These are phyloP conservation scores for Intubia oerlemansii DNA, from an alignment of 2,329 filamentous ascomycete species.

Conservation along the genomic window DNA sequence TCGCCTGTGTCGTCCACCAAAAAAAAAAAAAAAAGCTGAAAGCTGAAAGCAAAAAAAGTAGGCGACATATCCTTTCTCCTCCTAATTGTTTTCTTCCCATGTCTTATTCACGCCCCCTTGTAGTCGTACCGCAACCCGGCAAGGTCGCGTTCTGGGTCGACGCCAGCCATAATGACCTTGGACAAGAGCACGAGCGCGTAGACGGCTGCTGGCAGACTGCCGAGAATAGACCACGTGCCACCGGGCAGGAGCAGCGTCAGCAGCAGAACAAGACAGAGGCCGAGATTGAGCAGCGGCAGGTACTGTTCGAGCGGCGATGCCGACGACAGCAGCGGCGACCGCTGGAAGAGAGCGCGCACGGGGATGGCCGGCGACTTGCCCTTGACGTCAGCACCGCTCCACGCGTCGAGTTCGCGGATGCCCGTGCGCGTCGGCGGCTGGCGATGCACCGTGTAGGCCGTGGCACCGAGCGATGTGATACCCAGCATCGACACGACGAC, in stretches of 20 bases:
- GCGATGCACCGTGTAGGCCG: slow-evolving; percentile 35
- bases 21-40: too few relatives aligned
- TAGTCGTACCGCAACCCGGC: slow-evolving; percentile 39
- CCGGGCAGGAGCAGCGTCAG: slow-evolving; percentile 18
- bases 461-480: slow-evolving; percentile 40
- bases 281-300: slow-evolving; percentile 38
- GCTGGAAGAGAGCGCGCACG: neutral
- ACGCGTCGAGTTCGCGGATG: slow-evolving; percentile 25
- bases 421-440: slow-evolving; percentile 33
- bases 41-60: too few relatives aligned
- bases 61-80: too few relatives aligned
- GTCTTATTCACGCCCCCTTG: slow-evolving; percentile 33
- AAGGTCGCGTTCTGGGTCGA: slow-evolving; percentile 47
- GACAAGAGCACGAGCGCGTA: slow-evolving; percentile 38
- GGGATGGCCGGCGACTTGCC: slow-evolving; percentile 6
- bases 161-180: slow-evolving; percentile 43
- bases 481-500: slow-evolving; percentile 29
- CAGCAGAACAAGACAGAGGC: slow-evolving; percentile 29
- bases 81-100: neutral
- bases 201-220: slow-evolving; percentile 32
- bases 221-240: slow-evolving; percentile 16
- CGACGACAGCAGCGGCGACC: neutral
- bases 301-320: slow-evolving; percentile 28
- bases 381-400: slow-evolving; percentile 13
- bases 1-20: too few relatives aligned